Conservation (phyloP, 208 protist genomes). For the Acanthamoeba culbertsoni region DNA sequence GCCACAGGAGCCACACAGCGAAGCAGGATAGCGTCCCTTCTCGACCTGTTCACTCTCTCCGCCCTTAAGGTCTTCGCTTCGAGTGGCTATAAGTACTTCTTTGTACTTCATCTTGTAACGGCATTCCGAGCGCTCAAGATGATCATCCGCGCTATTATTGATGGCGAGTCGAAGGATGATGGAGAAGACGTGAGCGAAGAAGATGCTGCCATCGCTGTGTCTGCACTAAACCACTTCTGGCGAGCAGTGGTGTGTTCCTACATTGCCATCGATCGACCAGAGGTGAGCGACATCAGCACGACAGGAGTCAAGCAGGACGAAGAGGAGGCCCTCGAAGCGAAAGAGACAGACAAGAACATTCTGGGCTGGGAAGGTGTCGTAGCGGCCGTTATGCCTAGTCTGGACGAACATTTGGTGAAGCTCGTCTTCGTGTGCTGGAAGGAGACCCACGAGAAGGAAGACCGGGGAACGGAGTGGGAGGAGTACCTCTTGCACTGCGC, state of each 20-base stretch:
- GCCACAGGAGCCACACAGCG: too few relatives aligned
- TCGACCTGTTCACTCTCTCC: neutral
- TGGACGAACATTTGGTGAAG: constrained; percentile 26
- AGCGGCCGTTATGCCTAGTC: neutral
- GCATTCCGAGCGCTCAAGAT: neutral
- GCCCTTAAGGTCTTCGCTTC: constrained; percentile 28
- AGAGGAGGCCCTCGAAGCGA: neutral
- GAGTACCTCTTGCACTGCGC: neutral
- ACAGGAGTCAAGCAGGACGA: neutral
- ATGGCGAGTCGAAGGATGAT: neutral
- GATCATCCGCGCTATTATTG: neutral
- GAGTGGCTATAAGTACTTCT: neutral
- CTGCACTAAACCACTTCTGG: neutral
- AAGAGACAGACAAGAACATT: neutral
- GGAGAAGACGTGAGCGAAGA: neutral
- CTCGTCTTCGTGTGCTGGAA: constrained; percentile 31
- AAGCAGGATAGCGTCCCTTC: neutral
- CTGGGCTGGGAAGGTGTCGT: neutral
- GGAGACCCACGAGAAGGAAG: neutral
- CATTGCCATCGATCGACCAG: neutral
- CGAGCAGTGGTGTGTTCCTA: constrained; percentile 7
- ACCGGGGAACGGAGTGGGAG: neutral
- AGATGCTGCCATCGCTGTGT: neutral
- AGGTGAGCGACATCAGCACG: neutral
- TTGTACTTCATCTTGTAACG: constrained; percentile 20